Conservation (phyloP, 2,329 filamentous ascomycete species). For the Fusarium phyllophilum region DNA sequence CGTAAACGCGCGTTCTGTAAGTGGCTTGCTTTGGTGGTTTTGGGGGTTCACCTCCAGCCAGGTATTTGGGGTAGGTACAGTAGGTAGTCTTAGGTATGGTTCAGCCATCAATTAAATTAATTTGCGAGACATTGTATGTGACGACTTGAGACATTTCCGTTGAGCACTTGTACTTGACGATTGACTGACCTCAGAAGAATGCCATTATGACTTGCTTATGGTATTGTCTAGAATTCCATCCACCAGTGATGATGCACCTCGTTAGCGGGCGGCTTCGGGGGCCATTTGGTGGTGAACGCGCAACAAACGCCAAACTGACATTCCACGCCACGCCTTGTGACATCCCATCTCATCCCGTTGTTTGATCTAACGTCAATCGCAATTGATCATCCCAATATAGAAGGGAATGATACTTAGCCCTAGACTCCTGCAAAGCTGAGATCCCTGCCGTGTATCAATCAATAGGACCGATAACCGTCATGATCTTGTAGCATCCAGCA, state of each 20-base stretch:
- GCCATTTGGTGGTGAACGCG: not conserved
- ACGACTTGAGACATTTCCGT: not conserved
- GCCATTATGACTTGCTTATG: not conserved
- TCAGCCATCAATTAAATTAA: not conserved
- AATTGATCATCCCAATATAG: not conserved
- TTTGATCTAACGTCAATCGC: not conserved
- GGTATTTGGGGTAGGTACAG: not conserved
- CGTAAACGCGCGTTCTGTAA: not conserved
- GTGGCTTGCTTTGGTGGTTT: not conserved
- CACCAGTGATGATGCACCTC: too few relatives aligned
- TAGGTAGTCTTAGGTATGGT: not conserved
- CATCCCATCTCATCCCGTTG: not conserved
- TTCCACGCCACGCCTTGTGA: not conserved
- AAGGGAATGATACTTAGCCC: not conserved
- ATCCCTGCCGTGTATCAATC: not conserved
- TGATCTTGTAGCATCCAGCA: not conserved
- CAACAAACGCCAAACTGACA: not conserved
- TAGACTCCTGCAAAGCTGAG: not conserved
- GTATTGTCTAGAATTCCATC: not conserved
- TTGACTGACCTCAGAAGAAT: not conserved
- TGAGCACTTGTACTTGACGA: rapidly evolving
- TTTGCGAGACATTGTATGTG: not conserved
- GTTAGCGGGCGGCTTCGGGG: not conserved
- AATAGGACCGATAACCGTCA: not conserved
- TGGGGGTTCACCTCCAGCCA: not conserved